phyloP scores from a whole-genome alignment of 768 basidiomycete species.

The Serendipita sp. region DNA sequence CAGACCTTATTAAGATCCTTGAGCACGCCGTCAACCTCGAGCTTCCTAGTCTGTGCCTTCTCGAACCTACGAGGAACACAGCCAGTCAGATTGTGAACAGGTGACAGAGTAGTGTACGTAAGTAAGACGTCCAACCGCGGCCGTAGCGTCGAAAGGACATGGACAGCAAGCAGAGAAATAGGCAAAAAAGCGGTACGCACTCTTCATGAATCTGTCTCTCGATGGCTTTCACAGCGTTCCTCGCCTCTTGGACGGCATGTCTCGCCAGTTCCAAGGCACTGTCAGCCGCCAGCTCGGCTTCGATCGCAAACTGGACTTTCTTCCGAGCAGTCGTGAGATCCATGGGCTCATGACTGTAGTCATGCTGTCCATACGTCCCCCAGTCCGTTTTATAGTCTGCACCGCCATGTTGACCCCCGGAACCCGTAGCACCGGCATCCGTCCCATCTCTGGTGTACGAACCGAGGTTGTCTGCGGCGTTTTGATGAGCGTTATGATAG shows the following conservation, averaged over 20 bases:
- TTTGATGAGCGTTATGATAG: background rate
- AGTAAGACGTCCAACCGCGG: no score
- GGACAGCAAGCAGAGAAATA: no score
- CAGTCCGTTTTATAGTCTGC: background rate
- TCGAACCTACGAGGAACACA: background rate
- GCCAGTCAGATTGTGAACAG: background rate
- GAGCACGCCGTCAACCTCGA: background rate
- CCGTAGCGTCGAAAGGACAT: background rate
- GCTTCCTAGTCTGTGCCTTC: background rate
- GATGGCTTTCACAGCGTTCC: background rate
- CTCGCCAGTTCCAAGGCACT: background rate
- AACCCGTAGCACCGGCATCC: no score
- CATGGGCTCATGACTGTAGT: background rate
- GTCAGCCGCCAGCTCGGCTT: constrained; percentile 2
- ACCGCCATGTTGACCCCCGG: no score
- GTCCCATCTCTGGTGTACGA: background rate
- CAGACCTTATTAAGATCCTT: constrained; percentile 3
- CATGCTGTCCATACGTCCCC: background rate
- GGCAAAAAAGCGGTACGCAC: background rate
- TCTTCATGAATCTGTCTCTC: background rate
- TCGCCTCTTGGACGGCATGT: background rate
- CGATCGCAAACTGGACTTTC: constrained; percentile 5
- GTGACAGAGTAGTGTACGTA: no score
- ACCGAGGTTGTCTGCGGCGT: background rate
- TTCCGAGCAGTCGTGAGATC: constrained; percentile 1